Evolutionary conservation across 192 early-diverging fungal genomes (phyloP).

Genomic region (Fimicolochytrium jonesii): DNA sequence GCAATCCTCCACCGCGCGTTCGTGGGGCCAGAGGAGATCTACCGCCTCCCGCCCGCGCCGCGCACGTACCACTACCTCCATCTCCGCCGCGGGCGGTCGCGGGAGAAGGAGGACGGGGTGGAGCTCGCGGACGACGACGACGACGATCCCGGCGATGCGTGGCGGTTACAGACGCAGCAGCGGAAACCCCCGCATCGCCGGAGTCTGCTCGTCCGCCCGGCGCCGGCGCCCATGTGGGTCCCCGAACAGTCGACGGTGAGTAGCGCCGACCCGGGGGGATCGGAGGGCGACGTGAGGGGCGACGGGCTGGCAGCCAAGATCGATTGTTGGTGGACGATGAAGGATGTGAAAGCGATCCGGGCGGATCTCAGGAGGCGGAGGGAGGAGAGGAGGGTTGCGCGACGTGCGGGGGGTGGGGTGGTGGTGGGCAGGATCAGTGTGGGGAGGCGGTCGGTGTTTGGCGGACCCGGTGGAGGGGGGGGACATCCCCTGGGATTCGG

Average conservation of each 20-base stretch:
- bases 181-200: slow-evolving; percentile 5
- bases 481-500: too few species aligned
- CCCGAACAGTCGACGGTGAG: too few species aligned
- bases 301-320: slow-evolving; percentile 1
- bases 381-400: too few species aligned
- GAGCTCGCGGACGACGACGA: too few species aligned
- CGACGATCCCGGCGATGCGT: background rate
- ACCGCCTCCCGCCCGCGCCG: background rate
- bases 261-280: background rate
- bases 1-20: slow-evolving; percentile 13
- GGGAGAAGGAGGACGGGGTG: too few species aligned
- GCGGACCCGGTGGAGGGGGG: too few species aligned
- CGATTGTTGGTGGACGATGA: slow-evolving; percentile 13
- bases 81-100: too few species aligned
- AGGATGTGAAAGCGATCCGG: slow-evolving; percentile 11
- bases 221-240: background rate
- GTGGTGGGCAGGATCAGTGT: too few species aligned
- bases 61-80: too few species aligned
- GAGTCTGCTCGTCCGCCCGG: slow-evolving; percentile 10
- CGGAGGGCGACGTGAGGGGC: background rate
- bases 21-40: slow-evolving; percentile 14
- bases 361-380: too few species aligned
- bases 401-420: too few species aligned
- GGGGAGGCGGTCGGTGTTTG: too few species aligned
- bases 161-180: background rate